Evolutionary conservation across 176 grass and related monocot species (phyloP).

Genomic region (Carex scoparia): DNA sequence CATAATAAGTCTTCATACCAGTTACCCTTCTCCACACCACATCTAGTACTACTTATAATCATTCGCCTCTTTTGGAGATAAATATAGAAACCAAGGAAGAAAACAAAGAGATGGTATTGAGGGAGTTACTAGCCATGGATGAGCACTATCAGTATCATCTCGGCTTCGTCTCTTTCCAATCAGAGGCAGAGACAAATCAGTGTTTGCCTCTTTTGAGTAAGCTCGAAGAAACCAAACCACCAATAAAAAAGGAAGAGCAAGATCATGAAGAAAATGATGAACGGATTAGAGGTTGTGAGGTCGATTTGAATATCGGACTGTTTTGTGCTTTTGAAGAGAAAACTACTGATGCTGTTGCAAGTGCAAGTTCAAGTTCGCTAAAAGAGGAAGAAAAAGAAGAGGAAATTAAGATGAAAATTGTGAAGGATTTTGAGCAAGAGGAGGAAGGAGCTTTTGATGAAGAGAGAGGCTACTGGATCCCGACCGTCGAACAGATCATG

Average conservation of each 20-base stretch:
- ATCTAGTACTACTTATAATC: background rate
- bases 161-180: background rate
- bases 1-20: constrained; percentile 22
- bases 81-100: background rate
- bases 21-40: constrained; percentile 18
- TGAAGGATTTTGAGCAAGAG: constrained; percentile 30
- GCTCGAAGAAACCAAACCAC: constrained; percentile 42
- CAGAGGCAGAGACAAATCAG: background rate
- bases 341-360: constrained; percentile 9
- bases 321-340: constrained; percentile 27
- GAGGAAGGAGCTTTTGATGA: constrained; percentile 8
- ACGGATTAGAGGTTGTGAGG: background rate
- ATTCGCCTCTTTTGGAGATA: background rate
- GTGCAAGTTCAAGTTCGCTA: background rate
- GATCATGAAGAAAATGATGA: constrained; percentile 30
- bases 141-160: background rate
- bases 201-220: constrained; percentile 71
- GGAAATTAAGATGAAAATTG: background rate
- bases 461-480: constrained; percentile 59
- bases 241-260: background rate
- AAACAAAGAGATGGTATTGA: constrained; percentile 9
- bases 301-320: constrained; percentile 62
- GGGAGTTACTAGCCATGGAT: constrained; percentile 20
- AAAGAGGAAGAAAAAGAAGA: constrained; percentile 12
- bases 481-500: constrained; percentile 77